Evolutionary conservation across 306 rosid genomes (phyloP).

Genomic region (Corylus avellana): DNA sequence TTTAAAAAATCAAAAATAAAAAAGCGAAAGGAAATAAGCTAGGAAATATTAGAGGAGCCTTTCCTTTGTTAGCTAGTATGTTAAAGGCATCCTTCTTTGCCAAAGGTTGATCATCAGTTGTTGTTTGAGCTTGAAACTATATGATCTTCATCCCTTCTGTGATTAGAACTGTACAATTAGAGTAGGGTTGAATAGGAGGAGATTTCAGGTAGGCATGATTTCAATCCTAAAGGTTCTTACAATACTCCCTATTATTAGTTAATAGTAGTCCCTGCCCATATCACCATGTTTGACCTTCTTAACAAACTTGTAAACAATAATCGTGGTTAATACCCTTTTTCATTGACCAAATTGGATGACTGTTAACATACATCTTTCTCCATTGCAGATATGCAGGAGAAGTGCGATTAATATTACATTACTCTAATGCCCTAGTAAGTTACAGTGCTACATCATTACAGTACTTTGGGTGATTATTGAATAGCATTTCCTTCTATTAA

Average conservation of each 20-base stretch:
- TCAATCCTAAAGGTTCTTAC: background rate
- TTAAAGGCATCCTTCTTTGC: background rate
- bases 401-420: conserved; percentile 47
- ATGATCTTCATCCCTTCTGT: background rate
- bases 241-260: background rate
- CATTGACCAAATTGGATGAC: background rate
- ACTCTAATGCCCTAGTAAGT: conserved; percentile 41
- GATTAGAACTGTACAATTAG: background rate
- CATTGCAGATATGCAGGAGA: conserved; percentile 50
- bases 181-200: background rate
- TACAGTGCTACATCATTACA: background rate
- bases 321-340: background rate
- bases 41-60: background rate
- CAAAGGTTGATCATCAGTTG: background rate
- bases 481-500: background rate
- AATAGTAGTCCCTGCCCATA: background rate
- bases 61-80: background rate
- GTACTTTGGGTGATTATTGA: background rate
- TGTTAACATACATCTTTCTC: conserved; percentile 7
- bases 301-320: too few relatives aligned
- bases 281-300: background rate
- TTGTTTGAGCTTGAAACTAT: background rate
- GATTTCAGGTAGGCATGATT: background rate
- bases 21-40: background rate
- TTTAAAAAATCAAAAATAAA: background rate